phyloP scores from a whole-genome alignment of 1,284 basidiomycete species.

The Vanrija pseudolonga region DNA sequence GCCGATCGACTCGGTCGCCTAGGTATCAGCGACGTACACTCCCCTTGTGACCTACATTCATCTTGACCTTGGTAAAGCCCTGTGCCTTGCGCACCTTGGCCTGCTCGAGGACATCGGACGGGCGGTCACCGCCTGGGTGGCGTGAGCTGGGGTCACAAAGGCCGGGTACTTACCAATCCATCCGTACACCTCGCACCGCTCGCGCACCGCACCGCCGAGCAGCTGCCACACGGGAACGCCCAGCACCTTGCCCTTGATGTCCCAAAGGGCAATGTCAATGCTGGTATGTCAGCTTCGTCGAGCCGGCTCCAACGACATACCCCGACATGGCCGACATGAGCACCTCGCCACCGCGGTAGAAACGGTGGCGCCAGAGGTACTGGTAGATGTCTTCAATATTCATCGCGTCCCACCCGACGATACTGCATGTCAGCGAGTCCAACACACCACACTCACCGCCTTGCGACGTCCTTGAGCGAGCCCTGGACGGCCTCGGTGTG shows the following conservation, averaged over 20 bases:
- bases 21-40: slow-evolving; percentile 17
- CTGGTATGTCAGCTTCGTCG: slow-evolving; percentile 36
- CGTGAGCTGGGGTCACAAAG: background rate
- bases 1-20: slow-evolving; percentile 40
- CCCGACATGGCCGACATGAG: slow-evolving; percentile 57
- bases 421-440: slow-evolving; percentile 14
- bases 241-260: slow-evolving; percentile 73
- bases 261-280: slow-evolving; percentile 60
- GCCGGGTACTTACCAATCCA: slow-evolving; percentile 26
- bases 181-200: slow-evolving; percentile 47
- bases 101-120: slow-evolving; percentile 60
- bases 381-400: slow-evolving; percentile 61
- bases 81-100: slow-evolving; percentile 62
- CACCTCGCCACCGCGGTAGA: slow-evolving; percentile 69
- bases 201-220: slow-evolving; percentile 64
- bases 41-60: slow-evolving; percentile 59
- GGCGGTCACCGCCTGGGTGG: slow-evolving; percentile 58
- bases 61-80: slow-evolving; percentile 69
- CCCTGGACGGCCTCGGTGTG: slow-evolving; percentile 73
- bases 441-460: slow-evolving; percentile 49
- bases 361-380: slow-evolving; percentile 62
- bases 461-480: slow-evolving; percentile 60
- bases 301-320: slow-evolving; percentile 5
- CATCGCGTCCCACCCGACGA: slow-evolving; percentile 61
- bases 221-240: slow-evolving; percentile 72